Conservation (phyloP, 2,329 filamentous ascomycete species). For the Calonectria pauciramosa region DNA sequence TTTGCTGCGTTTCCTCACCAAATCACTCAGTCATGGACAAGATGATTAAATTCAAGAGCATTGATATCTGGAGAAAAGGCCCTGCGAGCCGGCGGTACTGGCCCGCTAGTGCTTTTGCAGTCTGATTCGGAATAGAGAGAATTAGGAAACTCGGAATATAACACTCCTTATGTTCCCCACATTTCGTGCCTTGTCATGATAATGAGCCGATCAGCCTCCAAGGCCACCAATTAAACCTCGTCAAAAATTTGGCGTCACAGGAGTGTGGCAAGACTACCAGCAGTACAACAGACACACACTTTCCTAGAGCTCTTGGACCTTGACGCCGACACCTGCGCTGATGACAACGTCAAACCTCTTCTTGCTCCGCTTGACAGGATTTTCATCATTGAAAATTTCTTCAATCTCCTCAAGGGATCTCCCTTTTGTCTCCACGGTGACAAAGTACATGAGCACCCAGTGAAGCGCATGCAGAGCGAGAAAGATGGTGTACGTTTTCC, state of each 20-base stretch:
- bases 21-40: constrained; percentile 28
- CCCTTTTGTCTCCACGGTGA: constrained; percentile 10
- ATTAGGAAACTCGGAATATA: constrained; percentile 13
- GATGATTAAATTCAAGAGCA: constrained; percentile 14
- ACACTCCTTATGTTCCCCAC: constrained; percentile 1
- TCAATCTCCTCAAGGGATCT: constrained; percentile 19
- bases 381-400: neutral
- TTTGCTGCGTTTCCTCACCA: constrained; percentile 36
- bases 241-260: neutral
- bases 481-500: constrained; percentile 13
- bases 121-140: constrained; percentile 1
- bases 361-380: constrained; percentile 5
- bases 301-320: neutral
- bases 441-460: constrained; percentile 7
- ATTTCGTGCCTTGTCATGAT: neutral
- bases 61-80: neutral
- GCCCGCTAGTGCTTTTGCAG: constrained; percentile 1
- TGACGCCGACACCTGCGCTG: neutral
- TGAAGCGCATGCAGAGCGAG: neutral
- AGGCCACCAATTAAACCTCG: neutral
- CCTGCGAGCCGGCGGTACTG: constrained; percentile 18
- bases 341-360: neutral
- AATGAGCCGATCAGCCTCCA: neutral
- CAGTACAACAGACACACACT: too few species aligned
- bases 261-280: neutral